A percentile compares a stretch with the other conserved stretches of the same genome.
Evolutionary conservation across 2,329 filamentous ascomycete genomes (phyloP).

Genomic region (Proliferodiscus dingleyae): DNA sequence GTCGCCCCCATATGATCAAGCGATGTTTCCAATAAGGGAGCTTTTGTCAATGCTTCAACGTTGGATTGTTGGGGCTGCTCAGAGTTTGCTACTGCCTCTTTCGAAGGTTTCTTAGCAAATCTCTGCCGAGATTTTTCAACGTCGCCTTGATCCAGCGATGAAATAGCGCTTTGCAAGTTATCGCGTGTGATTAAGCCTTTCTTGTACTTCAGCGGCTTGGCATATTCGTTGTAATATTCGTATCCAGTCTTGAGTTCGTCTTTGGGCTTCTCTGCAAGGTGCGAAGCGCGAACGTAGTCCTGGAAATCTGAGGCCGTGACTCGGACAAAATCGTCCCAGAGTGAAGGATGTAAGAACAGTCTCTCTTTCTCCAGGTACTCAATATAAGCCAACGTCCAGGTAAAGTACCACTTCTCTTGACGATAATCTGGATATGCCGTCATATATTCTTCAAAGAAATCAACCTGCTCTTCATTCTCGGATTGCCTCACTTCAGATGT

Average conservation of each 20-base stretch:
- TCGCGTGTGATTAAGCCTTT: conserved; percentile 17
- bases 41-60: neutral
- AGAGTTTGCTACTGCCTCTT: neutral
- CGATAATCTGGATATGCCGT: conserved; percentile 40
- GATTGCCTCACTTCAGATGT: too few relatives aligned
- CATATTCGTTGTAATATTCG: conserved; percentile 38
- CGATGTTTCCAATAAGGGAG: too few relatives aligned
- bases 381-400: conserved; percentile 42
- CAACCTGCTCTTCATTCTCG: too few relatives aligned
- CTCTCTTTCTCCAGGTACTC: conserved; percentile 34
- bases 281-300: conserved; percentile 34
- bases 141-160: conserved; percentile 11
- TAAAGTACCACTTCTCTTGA: conserved; percentile 39
- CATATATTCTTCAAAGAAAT: conserved; percentile 36
- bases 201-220: conserved; percentile 21
- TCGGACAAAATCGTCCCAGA: conserved; percentile 51
- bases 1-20: too few relatives aligned
- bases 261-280: conserved; percentile 15
- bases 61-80: neutral
- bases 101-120: conserved; percentile 1
- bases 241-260: conserved; percentile 34
- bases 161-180: conserved; percentile 15
- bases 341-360: conserved; percentile 35
- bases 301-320: conserved; percentile 40
- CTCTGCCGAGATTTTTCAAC: conserved; percentile 1